Evolutionary conservation across 2,329 filamentous ascomycete species (phyloP).

Genomic region (Pseudocercospora eumusae): DNA sequence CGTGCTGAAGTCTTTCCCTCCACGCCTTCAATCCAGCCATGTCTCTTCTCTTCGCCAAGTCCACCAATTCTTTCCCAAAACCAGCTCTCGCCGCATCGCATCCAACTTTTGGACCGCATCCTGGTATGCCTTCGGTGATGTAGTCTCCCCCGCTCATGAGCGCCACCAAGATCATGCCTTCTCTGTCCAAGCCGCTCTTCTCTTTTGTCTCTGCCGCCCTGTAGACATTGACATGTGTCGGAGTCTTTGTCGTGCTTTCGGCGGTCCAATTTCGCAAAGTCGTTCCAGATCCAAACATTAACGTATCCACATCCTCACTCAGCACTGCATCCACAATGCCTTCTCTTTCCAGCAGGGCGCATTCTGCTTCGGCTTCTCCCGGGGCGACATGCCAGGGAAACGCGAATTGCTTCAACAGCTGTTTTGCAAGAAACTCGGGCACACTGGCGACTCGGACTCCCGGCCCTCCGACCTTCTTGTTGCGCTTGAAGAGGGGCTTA

Average conservation of each 20-base stretch:
- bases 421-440: conserved; percentile 75
- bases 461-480: conserved; percentile 66
- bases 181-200: conserved; percentile 67
- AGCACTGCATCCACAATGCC: conserved; percentile 90
- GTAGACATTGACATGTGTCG: conserved; percentile 86
- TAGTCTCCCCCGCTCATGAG: conserved; percentile 97
- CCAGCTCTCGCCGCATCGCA: conserved; percentile 87
- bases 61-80: conserved; percentile 75
- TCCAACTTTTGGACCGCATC: conserved; percentile 83
- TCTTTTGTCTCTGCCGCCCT: conserved; percentile 61
- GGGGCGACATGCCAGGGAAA: conserved; percentile 84
- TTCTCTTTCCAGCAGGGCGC: conserved; percentile 76
- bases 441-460: conserved; percentile 65
- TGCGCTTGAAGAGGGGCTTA: conserved; percentile 84
- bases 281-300: conserved; percentile 31
- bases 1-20: conserved; percentile 70
- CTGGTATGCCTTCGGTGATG: conserved; percentile 79
- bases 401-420: conserved; percentile 79
- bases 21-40: conserved; percentile 63
- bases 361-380: conserved; percentile 95
- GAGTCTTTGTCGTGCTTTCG: conserved; percentile 65
- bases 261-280: conserved; percentile 68
- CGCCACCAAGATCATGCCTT: conserved; percentile 91
- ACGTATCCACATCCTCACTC: conserved; percentile 88
- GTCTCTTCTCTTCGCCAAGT: conserved; percentile 60